Evolutionary conservation across 2,329 filamentous ascomycete species (phyloP).

Genomic region (Stachybotrys chartarum): DNA sequence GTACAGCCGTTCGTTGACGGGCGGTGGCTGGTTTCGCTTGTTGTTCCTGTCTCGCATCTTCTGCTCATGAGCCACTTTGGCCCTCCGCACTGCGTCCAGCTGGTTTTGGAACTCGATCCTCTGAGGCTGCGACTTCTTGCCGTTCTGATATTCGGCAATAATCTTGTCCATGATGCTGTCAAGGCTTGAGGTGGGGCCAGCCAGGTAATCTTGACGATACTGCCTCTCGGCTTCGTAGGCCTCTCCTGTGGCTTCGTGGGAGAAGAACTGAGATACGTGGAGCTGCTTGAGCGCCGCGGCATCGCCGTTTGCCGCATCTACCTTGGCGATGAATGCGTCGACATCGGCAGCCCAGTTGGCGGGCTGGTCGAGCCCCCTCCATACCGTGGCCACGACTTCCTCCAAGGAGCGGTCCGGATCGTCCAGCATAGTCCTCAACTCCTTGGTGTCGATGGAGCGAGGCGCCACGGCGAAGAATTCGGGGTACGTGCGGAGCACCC

Average conservation of each 20-base stretch:
- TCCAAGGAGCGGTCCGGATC: constrained; percentile 28
- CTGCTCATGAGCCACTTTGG: constrained; percentile 42
- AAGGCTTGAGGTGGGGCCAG: constrained; percentile 16
- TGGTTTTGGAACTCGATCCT: constrained; percentile 30
- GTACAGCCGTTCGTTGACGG: constrained; percentile 24
- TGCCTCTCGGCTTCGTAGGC: constrained; percentile 23
- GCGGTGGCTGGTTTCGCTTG: constrained; percentile 18
- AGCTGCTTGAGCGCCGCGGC: constrained; percentile 25
- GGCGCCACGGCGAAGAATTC: constrained; percentile 27
- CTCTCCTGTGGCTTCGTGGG: constrained; percentile 23
- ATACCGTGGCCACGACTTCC: constrained; percentile 28
- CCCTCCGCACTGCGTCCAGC: constrained; percentile 39
- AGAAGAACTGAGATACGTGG: constrained; percentile 35
- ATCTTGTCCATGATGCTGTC: constrained; percentile 27
- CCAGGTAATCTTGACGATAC: constrained; percentile 31
- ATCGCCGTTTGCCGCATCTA: constrained; percentile 22
- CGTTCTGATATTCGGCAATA: constrained; percentile 21
- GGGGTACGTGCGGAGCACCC: constrained; percentile 30
- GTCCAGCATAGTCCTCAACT: constrained; percentile 26
- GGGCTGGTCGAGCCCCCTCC: constrained; percentile 27
- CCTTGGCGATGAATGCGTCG: constrained; percentile 24
- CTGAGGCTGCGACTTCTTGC: constrained; percentile 21
- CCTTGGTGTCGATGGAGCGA: constrained; percentile 18
- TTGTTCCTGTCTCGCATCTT: constrained; percentile 29
- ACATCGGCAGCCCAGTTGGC: constrained; percentile 22